phyloP scores from a whole-genome alignment of 1,139 yeast genomes.

The Yamadazyma diddensiae region DNA sequence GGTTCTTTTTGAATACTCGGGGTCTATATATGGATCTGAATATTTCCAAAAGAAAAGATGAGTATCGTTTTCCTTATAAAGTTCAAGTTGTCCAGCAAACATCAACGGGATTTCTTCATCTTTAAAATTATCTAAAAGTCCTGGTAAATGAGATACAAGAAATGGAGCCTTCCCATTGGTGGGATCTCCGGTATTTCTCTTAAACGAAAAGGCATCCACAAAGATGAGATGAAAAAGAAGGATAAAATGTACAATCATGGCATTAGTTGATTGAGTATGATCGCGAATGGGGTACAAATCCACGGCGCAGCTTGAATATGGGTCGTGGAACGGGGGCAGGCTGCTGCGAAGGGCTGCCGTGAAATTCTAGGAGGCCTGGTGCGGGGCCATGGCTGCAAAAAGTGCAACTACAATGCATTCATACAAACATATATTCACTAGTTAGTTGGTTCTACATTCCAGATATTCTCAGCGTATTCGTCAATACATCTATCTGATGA shows the following conservation, averaged over 20 bases:
- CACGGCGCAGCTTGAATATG: too few relatives aligned
- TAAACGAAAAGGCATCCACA: constrained; percentile 3
- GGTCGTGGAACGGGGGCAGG: too few relatives aligned
- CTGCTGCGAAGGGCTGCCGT: too few relatives aligned
- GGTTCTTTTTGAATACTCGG: constrained; percentile 38
- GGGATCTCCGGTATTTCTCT: too few relatives aligned
- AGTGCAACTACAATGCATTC: too few relatives aligned
- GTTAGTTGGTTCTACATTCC: constrained; percentile 79
- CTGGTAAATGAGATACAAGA: constrained; percentile 42
- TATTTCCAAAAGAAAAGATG: constrained; percentile 83
- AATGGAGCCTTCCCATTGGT: constrained; percentile 14
- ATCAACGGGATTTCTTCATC: constrained; percentile 44
- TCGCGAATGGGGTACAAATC: too few relatives aligned
- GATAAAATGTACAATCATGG: too few relatives aligned
- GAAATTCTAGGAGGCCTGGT: too few relatives aligned
- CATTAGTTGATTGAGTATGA: too few relatives aligned
- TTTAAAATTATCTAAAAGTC: constrained; percentile 32
- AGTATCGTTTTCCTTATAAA: constrained; percentile 53
- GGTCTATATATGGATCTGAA: constrained; percentile 30
- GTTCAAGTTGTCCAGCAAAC: constrained; percentile 70
- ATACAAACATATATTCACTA: neutral
- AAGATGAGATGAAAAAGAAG: neutral
- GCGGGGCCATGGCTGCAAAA: too few relatives aligned
- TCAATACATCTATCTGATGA: constrained; percentile 87
- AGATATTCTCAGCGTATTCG: constrained; percentile 89